These are phyloP conservation scores for Sanguinoderma infundibulare DNA, from an alignment of 1,284 basidiomycete species.

Conservation along the genomic window DNA sequence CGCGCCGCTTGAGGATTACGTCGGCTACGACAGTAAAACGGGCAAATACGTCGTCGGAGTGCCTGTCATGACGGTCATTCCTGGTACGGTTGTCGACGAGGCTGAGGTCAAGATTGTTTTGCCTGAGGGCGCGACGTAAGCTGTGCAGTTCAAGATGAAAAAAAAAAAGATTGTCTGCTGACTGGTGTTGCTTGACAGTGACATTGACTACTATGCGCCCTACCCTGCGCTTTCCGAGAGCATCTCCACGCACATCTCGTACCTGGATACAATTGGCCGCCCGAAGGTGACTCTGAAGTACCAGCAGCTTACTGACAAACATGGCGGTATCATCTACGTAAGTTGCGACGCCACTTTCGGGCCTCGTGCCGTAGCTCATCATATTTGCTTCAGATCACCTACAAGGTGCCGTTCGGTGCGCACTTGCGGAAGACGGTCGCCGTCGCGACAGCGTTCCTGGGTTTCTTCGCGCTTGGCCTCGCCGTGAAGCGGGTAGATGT, in stretches of 20 bases:
- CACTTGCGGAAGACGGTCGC: slow-evolving; percentile 85
- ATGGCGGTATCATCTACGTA: slow-evolving; percentile 77
- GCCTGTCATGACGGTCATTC: slow-evolving; percentile 86
- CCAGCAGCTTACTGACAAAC: slow-evolving; percentile 77
- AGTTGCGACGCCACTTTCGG: slow-evolving; percentile 38
- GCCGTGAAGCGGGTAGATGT: slow-evolving; percentile 68
- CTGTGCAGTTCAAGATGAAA: slow-evolving; percentile 19
- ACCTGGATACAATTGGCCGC: slow-evolving; percentile 93
- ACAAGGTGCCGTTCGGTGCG: slow-evolving; percentile 77
- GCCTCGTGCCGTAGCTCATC: background rate
- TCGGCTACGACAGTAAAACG: slow-evolving; percentile 59
- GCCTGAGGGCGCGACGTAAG: slow-evolving; percentile 94
- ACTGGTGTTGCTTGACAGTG: slow-evolving; percentile 48
- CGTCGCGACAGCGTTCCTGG: slow-evolving; percentile 70
- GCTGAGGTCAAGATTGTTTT: slow-evolving; percentile 83
- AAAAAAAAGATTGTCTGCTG: slow-evolving; percentile 1
- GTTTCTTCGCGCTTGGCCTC: slow-evolving; percentile 65
- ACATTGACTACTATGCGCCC: slow-evolving; percentile 78
- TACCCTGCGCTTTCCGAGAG: slow-evolving; percentile 73
- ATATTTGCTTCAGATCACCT: slow-evolving; percentile 68
- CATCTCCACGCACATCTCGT: slow-evolving; percentile 77
- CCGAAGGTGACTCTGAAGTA: slow-evolving; percentile 80
- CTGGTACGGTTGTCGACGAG: slow-evolving; percentile 83
- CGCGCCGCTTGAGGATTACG: slow-evolving; percentile 77
- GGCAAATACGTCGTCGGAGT: slow-evolving; percentile 78